phyloP scores from a whole-genome alignment of 73 alveolate genomes.

The Stentor roeselii region DNA sequence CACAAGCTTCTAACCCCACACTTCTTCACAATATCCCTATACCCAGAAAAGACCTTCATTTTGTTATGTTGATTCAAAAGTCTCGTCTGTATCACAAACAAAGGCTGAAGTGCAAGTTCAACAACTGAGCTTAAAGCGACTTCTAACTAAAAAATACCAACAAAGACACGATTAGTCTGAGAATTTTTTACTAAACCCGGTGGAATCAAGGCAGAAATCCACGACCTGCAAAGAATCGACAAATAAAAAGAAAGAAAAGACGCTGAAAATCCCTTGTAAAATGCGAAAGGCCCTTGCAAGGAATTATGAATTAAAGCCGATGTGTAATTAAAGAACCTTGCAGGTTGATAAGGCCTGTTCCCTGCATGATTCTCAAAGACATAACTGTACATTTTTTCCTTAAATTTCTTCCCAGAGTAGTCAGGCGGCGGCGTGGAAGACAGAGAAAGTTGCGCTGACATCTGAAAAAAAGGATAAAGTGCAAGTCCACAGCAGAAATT shows the following conservation, averaged over 20 bases:
- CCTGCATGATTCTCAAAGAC: neutral
- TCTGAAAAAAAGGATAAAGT: neutral
- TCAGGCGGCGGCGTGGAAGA: neutral
- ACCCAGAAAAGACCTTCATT: neutral
- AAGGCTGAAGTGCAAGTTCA: conserved; percentile 4
- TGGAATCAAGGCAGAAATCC: neutral
- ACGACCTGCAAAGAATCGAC: neutral
- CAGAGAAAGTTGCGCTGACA: neutral
- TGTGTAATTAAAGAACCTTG: neutral
- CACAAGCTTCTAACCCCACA: conserved; percentile 15
- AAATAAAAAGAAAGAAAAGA: neutral
- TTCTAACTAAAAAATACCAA: neutral
- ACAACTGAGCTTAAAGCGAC: neutral
- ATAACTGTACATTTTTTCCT: neutral
- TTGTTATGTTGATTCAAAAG: neutral
- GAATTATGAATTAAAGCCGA: neutral
- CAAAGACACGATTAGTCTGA: neutral
- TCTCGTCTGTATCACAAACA: conserved; percentile 7
- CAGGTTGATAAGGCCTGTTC: conserved; percentile 2
- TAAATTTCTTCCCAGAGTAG: neutral
- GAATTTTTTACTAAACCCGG: neutral
- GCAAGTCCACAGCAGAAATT: neutral
- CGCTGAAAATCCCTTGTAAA: neutral
- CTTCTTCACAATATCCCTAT: neutral
- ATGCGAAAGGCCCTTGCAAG: neutral